These are phyloP conservation scores for Mucor plumbeus DNA, from an alignment of 371 early-diverging fungal genomes.

Conservation along the genomic window DNA sequence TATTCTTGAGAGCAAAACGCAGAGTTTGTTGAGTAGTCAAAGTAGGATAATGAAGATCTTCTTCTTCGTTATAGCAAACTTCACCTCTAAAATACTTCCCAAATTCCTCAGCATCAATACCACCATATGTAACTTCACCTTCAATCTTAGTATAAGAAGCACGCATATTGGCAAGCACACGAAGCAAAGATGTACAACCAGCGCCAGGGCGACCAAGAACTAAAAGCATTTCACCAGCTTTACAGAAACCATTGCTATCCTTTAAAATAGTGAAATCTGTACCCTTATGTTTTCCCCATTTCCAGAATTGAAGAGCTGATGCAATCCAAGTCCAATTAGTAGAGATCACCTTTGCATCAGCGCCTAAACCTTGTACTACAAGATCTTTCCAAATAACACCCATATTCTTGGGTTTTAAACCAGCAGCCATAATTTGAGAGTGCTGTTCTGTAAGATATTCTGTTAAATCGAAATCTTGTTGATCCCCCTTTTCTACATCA, in stretches of 20 bases:
- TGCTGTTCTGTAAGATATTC: conserved; percentile 26
- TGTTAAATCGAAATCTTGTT: conserved; percentile 28
- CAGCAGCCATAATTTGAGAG: conserved; percentile 31
- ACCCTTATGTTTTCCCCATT: conserved; percentile 30
- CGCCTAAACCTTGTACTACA: conserved; percentile 47
- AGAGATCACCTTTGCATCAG: conserved; percentile 32
- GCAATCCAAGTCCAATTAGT: conserved; percentile 23
- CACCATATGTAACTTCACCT: conserved; percentile 67
- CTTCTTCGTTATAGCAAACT: conserved; percentile 74
- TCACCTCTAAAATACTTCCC: conserved; percentile 62
- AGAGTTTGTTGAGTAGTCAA: conserved; percentile 73
- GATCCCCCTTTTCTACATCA: conserved; percentile 8
- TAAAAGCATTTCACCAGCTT: conserved; percentile 74
- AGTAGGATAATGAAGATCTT: conserved; percentile 75
- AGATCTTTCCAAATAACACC: conserved; percentile 54
- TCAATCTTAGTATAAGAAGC: conserved; percentile 59
- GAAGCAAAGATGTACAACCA: conserved; percentile 71
- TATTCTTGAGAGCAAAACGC: conserved; percentile 66
- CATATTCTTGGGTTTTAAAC: conserved; percentile 50
- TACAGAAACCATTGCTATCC: conserved; percentile 47
- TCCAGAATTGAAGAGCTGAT: conserved; percentile 29
- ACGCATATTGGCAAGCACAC: conserved; percentile 69
- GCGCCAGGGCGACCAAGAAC: conserved; percentile 79
- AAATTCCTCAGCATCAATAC: conserved; percentile 66
- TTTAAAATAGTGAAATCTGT: conserved; percentile 47